phyloP scores from a whole-genome alignment of 345 rosid species.

The Iberis pinnata region DNA sequence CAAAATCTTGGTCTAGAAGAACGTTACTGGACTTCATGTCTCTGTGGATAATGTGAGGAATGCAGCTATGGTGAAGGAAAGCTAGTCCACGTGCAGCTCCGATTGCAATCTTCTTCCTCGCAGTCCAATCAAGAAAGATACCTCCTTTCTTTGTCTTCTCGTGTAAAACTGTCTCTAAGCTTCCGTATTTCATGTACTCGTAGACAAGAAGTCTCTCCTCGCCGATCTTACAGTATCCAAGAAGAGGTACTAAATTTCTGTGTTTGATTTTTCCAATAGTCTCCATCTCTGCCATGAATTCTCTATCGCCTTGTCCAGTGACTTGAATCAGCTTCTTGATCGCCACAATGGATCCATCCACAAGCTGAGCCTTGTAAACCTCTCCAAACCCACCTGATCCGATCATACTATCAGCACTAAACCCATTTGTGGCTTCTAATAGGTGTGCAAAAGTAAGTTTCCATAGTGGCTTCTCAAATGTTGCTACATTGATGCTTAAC shows the following conservation, averaged over 20 bases:
- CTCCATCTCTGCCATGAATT: constrained; percentile 99
- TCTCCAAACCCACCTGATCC: constrained; percentile 97
- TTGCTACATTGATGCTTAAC: constrained; percentile 87
- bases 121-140: constrained; percentile 60
- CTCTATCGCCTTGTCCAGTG: constrained; percentile 95
- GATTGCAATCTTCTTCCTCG: constrained; percentile 80
- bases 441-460: constrained; percentile 86
- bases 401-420: constrained; percentile 78
- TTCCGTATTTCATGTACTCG: constrained; percentile 98
- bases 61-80: constrained; percentile 96
- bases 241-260: constrained; percentile 82
- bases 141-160: constrained; percentile 48
- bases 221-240: constrained; percentile 92
- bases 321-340: constrained; percentile 82
- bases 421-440: constrained; percentile 92
- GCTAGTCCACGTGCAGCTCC: constrained; percentile 98
- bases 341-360: constrained; percentile 70
- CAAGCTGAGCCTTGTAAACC: constrained; percentile 86
- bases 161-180: constrained; percentile 85
- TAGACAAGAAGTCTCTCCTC: constrained; percentile 97
- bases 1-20: constrained; percentile 78
- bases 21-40: constrained; percentile 99
- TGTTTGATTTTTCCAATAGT: constrained; percentile 97
- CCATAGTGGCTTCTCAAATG: constrained; percentile 90
- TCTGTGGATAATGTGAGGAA: constrained; percentile 91